A percentile compares a stretch with the other conserved stretches of the same genome.
Conservation (phyloP, 2,329 filamentous ascomycete species). For the Zasmidium cellare region DNA sequence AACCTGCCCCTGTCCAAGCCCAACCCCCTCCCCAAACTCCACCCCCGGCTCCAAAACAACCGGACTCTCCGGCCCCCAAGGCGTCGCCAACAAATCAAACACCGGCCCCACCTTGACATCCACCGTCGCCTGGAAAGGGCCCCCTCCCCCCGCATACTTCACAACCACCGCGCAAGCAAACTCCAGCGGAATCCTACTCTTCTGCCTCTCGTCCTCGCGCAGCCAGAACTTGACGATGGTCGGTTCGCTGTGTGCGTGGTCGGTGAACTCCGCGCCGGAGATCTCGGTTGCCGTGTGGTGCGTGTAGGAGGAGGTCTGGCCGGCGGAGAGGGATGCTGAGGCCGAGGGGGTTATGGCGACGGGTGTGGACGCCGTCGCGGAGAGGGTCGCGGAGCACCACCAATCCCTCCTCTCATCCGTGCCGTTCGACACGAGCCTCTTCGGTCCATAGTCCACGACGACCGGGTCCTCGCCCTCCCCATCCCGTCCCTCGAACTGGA, state of each 20-base stretch:
- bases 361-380: conserved; percentile 1
- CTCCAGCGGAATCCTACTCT: conserved; percentile 7
- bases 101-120: conserved; percentile 16
- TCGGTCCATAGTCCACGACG: conserved; percentile 15
- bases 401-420: conserved; percentile 12
- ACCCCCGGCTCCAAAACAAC: conserved; percentile 13
- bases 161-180: conserved; percentile 14
- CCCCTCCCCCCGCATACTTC: neutral
- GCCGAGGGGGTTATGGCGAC: conserved; percentile 1
- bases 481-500: conserved; percentile 1
- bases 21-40: conserved; percentile 8
- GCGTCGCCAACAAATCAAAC: conserved; percentile 16
- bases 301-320: conserved; percentile 1
- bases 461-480: neutral
- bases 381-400: conserved; percentile 11
- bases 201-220: conserved; percentile 9
- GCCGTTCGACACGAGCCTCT: conserved; percentile 10
- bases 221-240: conserved; percentile 13
- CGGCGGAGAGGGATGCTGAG: neutral
- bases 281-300: conserved; percentile 3
- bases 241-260: conserved; percentile 3
- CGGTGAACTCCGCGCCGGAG: conserved; percentile 6
- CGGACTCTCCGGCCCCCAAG: conserved; percentile 10
- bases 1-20: too few species aligned
- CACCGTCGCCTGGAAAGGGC: conserved; percentile 7